Percentiles rank a stretch among this genome's conserved stretches.
These are phyloP conservation scores for Fomitopsis pinicola DNA, from an alignment of 1,284 basidiomycete genomes.

Conservation along the genomic window DNA sequence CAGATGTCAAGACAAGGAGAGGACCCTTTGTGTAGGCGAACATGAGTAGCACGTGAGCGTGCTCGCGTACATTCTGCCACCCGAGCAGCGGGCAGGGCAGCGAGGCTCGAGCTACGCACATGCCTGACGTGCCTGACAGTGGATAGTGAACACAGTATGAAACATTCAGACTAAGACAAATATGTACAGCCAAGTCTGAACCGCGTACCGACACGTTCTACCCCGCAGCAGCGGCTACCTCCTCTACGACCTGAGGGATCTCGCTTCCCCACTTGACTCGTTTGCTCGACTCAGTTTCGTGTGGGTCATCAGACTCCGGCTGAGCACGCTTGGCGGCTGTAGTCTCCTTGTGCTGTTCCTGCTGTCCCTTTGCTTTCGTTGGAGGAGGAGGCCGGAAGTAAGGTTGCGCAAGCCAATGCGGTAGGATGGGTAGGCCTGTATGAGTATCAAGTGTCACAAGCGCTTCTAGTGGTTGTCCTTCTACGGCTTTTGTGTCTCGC, in stretches of 20 bases:
- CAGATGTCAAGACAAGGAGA: no score
- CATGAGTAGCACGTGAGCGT: no score
- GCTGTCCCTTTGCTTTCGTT: neutral
- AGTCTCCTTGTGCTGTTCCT: neutral
- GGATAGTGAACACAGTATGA: no score
- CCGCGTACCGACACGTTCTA: neutral
- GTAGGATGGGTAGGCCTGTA: slow-evolving; percentile 60
- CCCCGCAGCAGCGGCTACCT: neutral
- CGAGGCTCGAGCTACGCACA: no score
- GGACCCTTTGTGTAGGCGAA: no score
- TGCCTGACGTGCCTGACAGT: no score
- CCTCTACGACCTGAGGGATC: neutral
- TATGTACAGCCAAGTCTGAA: neutral
- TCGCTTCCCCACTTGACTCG: neutral
- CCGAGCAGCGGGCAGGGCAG: no score
- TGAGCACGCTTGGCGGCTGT: neutral
- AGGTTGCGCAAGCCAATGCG: slow-evolving; percentile 85
- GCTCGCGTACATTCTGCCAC: no score
- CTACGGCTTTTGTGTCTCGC: slow-evolving; percentile 40
- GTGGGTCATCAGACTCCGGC: neutral
- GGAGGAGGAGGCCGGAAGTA: slow-evolving; percentile 58
- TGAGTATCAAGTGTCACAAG: slow-evolving; percentile 44
- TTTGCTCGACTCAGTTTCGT: neutral
- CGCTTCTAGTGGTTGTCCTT: slow-evolving; percentile 36
- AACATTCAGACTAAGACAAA: no score